Conservation (phyloP, 2,329 filamentous ascomycete genomes). For the Catunica adiposa region DNA sequence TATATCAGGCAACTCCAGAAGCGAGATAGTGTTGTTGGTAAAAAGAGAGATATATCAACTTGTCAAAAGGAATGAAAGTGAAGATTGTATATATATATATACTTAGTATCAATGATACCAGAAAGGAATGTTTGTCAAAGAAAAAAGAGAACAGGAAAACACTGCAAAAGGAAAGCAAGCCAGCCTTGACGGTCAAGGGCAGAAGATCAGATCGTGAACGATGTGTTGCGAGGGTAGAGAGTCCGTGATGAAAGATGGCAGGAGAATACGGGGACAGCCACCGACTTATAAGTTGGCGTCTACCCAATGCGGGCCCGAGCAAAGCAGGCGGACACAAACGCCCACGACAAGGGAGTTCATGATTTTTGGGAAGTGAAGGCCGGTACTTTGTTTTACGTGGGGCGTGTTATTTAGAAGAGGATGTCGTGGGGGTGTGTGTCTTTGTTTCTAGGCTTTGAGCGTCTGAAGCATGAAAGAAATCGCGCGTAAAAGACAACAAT, state of each 20-base stretch:
- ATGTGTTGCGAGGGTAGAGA: neutral
- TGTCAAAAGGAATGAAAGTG: constrained; percentile 8
- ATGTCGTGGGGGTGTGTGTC: neutral
- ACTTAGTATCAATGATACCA: neutral
- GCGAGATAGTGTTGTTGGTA: neutral
- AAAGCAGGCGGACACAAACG: neutral
- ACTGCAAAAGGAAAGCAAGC: constrained; percentile 4
- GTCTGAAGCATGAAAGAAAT: neutral
- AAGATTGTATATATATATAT: neutral
- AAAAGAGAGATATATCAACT: neutral
- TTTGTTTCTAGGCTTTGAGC: neutral
- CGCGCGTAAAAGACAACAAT: neutral
- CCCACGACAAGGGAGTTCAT: neutral
- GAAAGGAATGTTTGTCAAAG: constrained; percentile 4
- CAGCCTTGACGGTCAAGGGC: constrained; percentile 7
- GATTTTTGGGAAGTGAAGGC: neutral
- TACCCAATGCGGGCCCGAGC: constrained; percentile 1
- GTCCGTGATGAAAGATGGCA: neutral
- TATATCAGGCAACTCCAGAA: neutral
- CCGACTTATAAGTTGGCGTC: constrained; percentile 1
- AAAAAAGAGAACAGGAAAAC: neutral
- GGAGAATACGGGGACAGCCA: constrained; percentile 1
- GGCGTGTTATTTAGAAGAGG: neutral
- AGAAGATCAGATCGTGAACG: constrained; percentile 7
- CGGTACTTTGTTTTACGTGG: neutral